Conservation (phyloP, 257 asterid species). For the Solanum habrochaites region DNA sequence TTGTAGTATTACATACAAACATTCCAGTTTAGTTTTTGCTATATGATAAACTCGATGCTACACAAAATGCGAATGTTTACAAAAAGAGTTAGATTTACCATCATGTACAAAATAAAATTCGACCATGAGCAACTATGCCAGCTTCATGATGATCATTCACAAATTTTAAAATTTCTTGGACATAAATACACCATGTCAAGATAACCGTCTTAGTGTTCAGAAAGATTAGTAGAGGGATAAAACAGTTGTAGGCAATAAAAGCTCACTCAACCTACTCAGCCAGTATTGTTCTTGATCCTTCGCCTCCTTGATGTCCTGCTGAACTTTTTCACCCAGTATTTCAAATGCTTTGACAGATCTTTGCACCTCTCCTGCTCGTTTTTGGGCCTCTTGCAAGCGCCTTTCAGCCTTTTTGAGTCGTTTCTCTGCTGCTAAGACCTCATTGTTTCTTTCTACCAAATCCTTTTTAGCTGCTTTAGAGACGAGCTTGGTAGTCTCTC, state of each 20-base stretch:
- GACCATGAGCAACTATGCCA: not conserved
- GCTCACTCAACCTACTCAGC: constrained; percentile 16
- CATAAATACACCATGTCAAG: not conserved
- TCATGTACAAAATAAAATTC: not conserved
- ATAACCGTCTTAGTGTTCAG: not conserved
- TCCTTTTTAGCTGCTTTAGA: constrained; percentile 13
- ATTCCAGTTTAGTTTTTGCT: not conserved
- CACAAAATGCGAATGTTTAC: not conserved
- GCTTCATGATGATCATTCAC: not conserved
- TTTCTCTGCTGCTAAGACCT: constrained; percentile 20
- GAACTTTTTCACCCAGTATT: constrained; percentile 6
- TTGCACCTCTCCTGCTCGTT: not conserved
- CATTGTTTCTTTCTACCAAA: constrained; percentile 10
- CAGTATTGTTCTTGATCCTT: constrained; percentile 14
- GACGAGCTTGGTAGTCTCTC: not conserved
- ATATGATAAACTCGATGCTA: not conserved
- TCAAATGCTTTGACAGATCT: constrained; percentile 14
- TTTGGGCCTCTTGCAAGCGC: not conserved
- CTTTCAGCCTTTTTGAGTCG: constrained; percentile 17
- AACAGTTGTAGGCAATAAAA: constrained; percentile 6
- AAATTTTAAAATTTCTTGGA: not conserved
- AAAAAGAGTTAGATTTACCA: not conserved
- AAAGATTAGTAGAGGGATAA: not conserved
- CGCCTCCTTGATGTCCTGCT: constrained; percentile 8
- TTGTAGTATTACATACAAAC: not conserved